A percentile compares a stretch with the other conserved stretches of the same genome.
These are phyloP conservation scores for Neonectria ditissima DNA, from an alignment of 2,329 filamentous ascomycete species.

Conservation along the genomic window DNA sequence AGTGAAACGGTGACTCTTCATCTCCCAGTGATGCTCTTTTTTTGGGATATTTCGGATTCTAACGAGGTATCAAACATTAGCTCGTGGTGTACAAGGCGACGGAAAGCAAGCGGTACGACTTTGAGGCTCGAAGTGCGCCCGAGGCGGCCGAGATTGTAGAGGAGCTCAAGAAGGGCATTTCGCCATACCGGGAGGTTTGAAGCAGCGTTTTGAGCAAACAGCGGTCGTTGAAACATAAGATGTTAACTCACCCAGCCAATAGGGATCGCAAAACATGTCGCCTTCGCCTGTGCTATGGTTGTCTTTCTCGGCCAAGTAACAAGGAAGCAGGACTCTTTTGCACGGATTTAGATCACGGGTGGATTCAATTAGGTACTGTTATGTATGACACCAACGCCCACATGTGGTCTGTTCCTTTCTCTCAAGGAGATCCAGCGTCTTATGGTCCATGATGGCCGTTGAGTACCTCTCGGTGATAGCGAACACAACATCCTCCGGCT, in stretches of 20 bases:
- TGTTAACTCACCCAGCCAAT: too few relatives aligned
- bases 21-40: not conserved
- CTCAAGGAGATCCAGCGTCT: slow-evolving; percentile 16
- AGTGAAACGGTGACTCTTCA: slow-evolving; percentile 34
- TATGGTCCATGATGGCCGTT: slow-evolving; percentile 15
- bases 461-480: slow-evolving; percentile 21
- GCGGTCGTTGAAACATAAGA: too few relatives aligned
- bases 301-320: not conserved
- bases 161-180: slow-evolving; percentile 82
- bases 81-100: slow-evolving; percentile 79
- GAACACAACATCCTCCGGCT: slow-evolving; percentile 15
- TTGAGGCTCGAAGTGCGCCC: slow-evolving; percentile 78
- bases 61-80: slow-evolving; percentile 52
- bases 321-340: too few relatives aligned
- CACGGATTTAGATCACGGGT: too few relatives aligned
- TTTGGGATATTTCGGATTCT: slow-evolving; percentile 16
- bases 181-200: slow-evolving; percentile 68
- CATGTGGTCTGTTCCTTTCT: not conserved
- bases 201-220: not conserved
- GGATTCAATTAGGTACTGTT: too few relatives aligned
- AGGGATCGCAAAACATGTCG: too few relatives aligned
- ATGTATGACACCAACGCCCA: not conserved
- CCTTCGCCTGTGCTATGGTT: too few relatives aligned
- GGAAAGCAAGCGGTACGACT: slow-evolving; percentile 86
- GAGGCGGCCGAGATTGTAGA: slow-evolving; percentile 84